These are phyloP conservation scores for Parathielavia hyrcaniae DNA, from an alignment of 495 filamentous ascomycete species.

Conservation along the genomic window DNA sequence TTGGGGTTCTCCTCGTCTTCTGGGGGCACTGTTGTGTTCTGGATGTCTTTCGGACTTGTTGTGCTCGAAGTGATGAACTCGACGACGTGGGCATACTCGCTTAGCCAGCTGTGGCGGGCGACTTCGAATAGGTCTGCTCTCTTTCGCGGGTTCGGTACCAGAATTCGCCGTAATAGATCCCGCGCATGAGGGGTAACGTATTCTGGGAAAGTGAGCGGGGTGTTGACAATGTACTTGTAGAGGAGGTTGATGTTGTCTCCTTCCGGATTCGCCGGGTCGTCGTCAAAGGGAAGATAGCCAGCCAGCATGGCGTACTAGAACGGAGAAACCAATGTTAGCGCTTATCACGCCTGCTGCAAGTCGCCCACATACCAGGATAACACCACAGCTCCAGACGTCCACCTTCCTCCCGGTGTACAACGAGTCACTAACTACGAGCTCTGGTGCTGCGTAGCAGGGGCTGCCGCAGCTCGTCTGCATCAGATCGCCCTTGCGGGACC, in stretches of 20 bases:
- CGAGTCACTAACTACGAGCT: conserved; percentile 95
- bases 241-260: conserved; percentile 98
- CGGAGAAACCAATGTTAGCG: conserved; percentile 4
- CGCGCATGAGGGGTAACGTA: conserved; percentile 97
- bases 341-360: conserved; percentile 7
- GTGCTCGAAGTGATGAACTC: conserved; percentile 94
- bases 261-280: conserved; percentile 97
- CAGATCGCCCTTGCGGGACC: conserved; percentile 60
- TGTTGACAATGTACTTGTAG: conserved; percentile 99
- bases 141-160: conserved; percentile 94
- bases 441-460: conserved; percentile 92
- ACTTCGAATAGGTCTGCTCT: conserved; percentile 96
- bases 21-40: conserved; percentile 65
- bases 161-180: conserved; percentile 83
- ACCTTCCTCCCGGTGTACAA: conserved; percentile 96
- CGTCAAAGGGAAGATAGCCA: conserved; percentile 97
- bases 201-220: conserved; percentile 95
- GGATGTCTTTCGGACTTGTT: conserved; percentile 78
- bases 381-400: conserved; percentile 98
- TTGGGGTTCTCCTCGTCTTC: conserved; percentile 61
- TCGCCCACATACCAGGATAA: conserved; percentile 78
- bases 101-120: conserved; percentile 96
- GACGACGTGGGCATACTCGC: conserved; percentile 89
- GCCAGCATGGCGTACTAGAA: conserved; percentile 97
- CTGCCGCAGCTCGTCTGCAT: conserved; percentile 82